Evolutionary conservation across 1,284 basidiomycete species (phyloP), one percentile per base, ranked within the genome.

Genomic region (Termitomyces sp.): DNA sequence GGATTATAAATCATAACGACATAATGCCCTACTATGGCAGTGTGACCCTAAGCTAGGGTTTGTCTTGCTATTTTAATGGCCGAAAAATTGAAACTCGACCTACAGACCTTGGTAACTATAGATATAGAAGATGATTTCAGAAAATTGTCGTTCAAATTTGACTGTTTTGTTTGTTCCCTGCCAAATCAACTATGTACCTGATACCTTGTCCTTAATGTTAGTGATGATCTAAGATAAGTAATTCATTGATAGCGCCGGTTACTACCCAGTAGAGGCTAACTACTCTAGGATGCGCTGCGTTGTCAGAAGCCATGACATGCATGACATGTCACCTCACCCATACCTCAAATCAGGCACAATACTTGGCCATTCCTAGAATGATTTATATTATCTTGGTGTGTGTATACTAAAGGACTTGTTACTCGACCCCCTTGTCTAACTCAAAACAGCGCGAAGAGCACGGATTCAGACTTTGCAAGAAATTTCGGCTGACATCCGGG

Each of bases 191-290:
- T n/a, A n/a, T 52, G 59, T 59, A 50, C 61, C 59, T 62, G 52
- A 54, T 55, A 13, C 10, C 30, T 54, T 48, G 47, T 21, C 39
- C 38, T 34, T 40, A 12, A 56, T 58, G 53, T 34, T 40, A 12
- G 54, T 58, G 53, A 59, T 55, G 60, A 61, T 61, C 58, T 60
- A 24, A 61, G 58, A 61, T 61, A n/a, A n/a, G n/a, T n/a, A 38
- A 39, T 57, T 24, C 48, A 40, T 45, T 24, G 21, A 17, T 38
- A 52, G 42, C 47, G 50, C 41, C 58, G 50, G 55, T 58, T 55
- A 57, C 52, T 48, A 57, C 38, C 54, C 55, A 46, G 46, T 46
- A 50, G 38, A 52, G 47, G 46, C 58, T 61, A 62, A 61, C 59
- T 60, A 53, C 55, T 60, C 58, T 61, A 38, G 59, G 61, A 61